Evolutionary conservation across 164 flowering plant genomes (phyloP).

Genomic region (Vitis vinifera): ASM3070453v1 NC_081818.1:28206001-28206500

Average conservation of each 20-base stretch:
- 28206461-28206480: constrained; percentile 34
- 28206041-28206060: neutral
- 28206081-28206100: constrained; percentile 17
- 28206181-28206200: constrained; percentile 11
- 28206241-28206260: no score
- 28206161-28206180: constrained; percentile 16
- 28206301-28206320: constrained; percentile 27
- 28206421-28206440: constrained; percentile 41
- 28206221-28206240: constrained; percentile 13
- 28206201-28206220: constrained; percentile 11
- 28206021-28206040: no score
- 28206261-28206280: no score
- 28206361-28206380: constrained; percentile 47
- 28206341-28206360: constrained; percentile 38
- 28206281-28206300: no score
- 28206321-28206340: constrained; percentile 29
- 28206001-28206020: no score
- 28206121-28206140: neutral
- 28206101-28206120: constrained; percentile 10
- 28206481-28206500: neutral
- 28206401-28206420: constrained; percentile 57
- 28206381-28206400: constrained; percentile 51
- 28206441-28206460: constrained; percentile 47
- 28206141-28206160: constrained; percentile 7
- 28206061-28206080: constrained; percentile 15